Conservation (phyloP, 116 monocot genomes). For the Trichopus zeylanicus region DNA sequence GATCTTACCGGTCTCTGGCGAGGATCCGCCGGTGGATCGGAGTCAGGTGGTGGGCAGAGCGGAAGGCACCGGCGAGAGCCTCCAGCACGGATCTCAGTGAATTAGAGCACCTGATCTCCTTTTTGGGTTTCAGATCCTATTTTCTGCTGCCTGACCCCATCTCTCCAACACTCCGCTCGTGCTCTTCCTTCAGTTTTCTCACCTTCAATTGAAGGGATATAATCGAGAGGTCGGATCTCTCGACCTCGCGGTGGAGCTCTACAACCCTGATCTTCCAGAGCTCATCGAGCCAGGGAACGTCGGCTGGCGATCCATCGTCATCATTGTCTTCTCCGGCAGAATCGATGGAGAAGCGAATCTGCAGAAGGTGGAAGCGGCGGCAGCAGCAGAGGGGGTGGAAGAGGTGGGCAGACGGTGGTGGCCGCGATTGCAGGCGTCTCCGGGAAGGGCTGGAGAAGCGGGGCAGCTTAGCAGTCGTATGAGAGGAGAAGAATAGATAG, state of each 20-base stretch:
- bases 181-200: conserved; percentile 40
- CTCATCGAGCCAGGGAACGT: conserved; percentile 64
- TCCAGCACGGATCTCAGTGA: conserved; percentile 11
- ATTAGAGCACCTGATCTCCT: conserved; percentile 13
- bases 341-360: conserved; percentile 35
- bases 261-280: conserved; percentile 70
- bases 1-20: conserved; percentile 41
- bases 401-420: conserved; percentile 15
- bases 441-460: too few relatives aligned
- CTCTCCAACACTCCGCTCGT: conserved; percentile 23
- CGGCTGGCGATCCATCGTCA: conserved; percentile 6
- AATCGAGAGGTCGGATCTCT: conserved; percentile 67
- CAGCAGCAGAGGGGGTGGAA: conserved; percentile 46
- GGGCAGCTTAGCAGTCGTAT: too few relatives aligned
- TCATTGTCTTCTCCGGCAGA: conserved; percentile 10
- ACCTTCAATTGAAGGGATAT: conserved; percentile 59
- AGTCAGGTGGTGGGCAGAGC: too few relatives aligned
- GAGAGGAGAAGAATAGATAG: too few relatives aligned
- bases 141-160: conserved; percentile 4
- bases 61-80: conserved; percentile 10
- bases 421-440: too few relatives aligned
- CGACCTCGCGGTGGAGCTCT: conserved; percentile 83
- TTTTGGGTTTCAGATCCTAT: conserved; percentile 17
- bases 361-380: conserved; percentile 31
- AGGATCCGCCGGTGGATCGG: neutral